These are phyloP conservation scores for Graphilbum sp. DNA, from an alignment of 2,329 filamentous ascomycete genomes.

Conservation along the genomic window DNA sequence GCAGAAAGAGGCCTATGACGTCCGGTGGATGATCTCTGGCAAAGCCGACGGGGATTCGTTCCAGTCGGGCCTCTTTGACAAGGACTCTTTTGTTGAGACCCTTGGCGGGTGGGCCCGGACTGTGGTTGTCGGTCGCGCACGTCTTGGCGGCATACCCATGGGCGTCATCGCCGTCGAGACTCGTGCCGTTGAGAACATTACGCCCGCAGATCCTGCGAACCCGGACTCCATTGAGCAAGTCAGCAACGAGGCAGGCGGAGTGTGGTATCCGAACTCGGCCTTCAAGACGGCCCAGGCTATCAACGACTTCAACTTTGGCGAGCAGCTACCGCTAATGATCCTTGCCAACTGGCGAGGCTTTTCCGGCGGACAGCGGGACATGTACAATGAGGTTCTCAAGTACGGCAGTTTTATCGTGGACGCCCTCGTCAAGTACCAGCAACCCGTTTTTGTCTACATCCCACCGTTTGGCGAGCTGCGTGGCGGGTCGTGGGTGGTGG, in stretches of 20 bases:
- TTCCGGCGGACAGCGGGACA: constrained; percentile 97
- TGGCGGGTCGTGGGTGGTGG: constrained; percentile 98
- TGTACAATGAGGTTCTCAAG: constrained; percentile 99
- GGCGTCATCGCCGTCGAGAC: constrained; percentile 97
- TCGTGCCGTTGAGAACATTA: constrained; percentile 90
- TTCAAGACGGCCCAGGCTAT: constrained; percentile 99
- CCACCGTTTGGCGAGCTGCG: constrained; percentile 91
- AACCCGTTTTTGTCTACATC: constrained; percentile 98
- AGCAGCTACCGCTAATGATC: constrained; percentile 97
- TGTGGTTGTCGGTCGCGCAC: constrained; percentile 89
- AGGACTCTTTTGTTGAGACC: constrained; percentile 89
- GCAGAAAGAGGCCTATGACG: constrained; percentile 76
- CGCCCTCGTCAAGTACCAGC: constrained; percentile 93
- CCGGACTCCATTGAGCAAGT: constrained; percentile 96
- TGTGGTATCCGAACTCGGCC: constrained; percentile 99
- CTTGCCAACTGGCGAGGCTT: constrained; percentile 99
- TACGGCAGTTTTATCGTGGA: constrained; percentile 99
- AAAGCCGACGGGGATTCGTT: constrained; percentile 78
- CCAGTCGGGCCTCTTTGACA: constrained; percentile 85
- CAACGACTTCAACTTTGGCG: constrained; percentile 96
- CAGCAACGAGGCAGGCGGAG: constrained; percentile 86
- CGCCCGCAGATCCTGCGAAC: constrained; percentile 91
- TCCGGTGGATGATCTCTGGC: constrained; percentile 82
- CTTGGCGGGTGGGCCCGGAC: constrained; percentile 95
- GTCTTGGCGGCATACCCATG: constrained; percentile 91